phyloP scores from a whole-genome alignment of 140 eudicot genomes.

The Senecio squalidus region DNA sequence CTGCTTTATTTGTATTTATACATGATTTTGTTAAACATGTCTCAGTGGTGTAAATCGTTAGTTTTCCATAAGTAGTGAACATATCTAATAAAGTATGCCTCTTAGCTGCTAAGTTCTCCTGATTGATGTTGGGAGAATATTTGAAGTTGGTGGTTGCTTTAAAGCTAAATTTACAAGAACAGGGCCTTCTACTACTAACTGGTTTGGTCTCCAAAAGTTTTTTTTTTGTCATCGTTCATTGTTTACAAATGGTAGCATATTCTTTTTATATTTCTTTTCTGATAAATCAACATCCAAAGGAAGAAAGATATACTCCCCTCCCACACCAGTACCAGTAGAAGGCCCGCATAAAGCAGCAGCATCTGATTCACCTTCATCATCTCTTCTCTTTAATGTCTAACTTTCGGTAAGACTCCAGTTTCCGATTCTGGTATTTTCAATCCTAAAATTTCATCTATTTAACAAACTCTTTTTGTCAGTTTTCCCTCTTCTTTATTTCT shows the following conservation, averaged over 20 bases:
- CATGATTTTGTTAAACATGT: neutral
- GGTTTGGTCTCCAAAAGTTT: neutral
- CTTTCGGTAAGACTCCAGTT: constrained; percentile 40
- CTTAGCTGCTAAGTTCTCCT: constrained; percentile 7
- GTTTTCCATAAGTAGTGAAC: neutral
- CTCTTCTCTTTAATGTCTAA: constrained; percentile 20
- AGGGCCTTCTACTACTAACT: constrained; percentile 22
- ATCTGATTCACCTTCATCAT: constrained; percentile 29
- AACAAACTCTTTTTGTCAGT: neutral
- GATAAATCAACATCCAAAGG: constrained; percentile 18
- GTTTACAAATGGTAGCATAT: no score
- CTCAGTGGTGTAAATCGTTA: neutral
- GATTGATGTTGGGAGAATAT: constrained; percentile 5
- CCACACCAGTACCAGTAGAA: constrained; percentile 81
- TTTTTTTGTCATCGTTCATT: constrained; percentile 3
- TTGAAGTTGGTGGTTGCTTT: constrained; percentile 3
- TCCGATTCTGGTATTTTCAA: constrained; percentile 17
- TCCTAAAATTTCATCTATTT: neutral
- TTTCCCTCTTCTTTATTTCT: constrained; percentile 17
- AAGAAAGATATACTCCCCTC: constrained; percentile 54
- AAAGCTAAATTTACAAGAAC: constrained; percentile 7
- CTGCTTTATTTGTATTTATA: neutral
- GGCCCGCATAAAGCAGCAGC: constrained; percentile 64
- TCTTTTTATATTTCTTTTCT: no score
- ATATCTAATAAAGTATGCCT: neutral